Conservation (phyloP, 176 grass and related monocot species). For the Leersia perrieri region DNA sequence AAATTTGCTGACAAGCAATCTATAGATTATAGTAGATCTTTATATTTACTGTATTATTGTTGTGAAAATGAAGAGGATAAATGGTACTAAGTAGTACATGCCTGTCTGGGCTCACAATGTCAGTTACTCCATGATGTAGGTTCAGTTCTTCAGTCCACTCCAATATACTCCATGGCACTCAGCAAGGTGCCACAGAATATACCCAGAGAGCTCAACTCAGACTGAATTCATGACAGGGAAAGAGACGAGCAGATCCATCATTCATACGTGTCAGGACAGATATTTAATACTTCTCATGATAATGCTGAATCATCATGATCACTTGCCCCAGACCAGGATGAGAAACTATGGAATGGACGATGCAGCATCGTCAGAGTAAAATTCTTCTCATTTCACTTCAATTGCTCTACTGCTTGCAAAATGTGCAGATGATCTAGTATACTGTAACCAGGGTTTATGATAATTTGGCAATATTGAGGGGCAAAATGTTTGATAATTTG, state of each 20-base stretch:
- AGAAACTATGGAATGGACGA: background rate
- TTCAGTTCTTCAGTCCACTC: background rate
- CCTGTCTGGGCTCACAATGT: background rate
- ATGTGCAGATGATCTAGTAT: background rate
- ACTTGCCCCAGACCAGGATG: background rate
- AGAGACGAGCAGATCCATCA: background rate
- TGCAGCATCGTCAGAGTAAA: background rate
- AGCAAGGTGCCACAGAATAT: constrained; percentile 25
- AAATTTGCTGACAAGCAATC: background rate
- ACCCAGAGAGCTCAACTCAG: background rate
- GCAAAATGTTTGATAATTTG: too few species aligned
- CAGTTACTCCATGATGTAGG: background rate
- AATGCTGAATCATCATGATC: background rate
- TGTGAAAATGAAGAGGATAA: background rate
- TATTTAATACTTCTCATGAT: background rate
- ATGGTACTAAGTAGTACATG: background rate
- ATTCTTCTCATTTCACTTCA: background rate
- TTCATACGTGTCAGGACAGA: constrained; percentile 16
- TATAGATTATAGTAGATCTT: too few species aligned
- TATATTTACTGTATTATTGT: background rate
- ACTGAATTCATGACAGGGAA: background rate
- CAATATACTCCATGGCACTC: background rate
- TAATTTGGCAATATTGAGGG: too few species aligned
- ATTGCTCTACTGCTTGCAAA: background rate
- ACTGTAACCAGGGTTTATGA: too few species aligned